Base-by-base conservation (phyloP, 1,139 yeast species). In the Saccharomyces uvarum region DNA sequence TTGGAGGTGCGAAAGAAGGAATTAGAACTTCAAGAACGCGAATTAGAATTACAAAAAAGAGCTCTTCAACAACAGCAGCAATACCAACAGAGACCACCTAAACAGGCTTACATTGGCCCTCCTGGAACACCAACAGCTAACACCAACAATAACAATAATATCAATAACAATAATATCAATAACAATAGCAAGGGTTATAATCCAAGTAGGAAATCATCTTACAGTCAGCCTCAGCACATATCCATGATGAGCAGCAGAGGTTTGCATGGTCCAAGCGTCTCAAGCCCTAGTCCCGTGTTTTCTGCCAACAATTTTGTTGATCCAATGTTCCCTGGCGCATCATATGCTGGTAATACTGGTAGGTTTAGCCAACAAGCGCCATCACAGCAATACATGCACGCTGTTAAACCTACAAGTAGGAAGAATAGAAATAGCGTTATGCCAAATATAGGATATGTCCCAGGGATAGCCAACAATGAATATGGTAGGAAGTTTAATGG, bases 1-100 rank as follows among this genome's bases (percentile, higher is more conserved):
- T 51, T 71, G 44, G 80, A 76, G 57, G 66, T 77, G 50, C 70
- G 71, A 58, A 72, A 70, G 55, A 73, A 77, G 57, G 82, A 78
- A 61, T 68, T 73, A 55, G 73, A 74, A 21, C 64, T 78, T 56
- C 61, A 69, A 53, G 72, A 71, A 54, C 70, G 74, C 51, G 79
- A 77, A 63, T 47, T 66, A 28, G 71, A 69, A 47, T 59, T 72
- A 42, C 70, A 67, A 54, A 69, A 63, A 56, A 67, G 64, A 54
- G 59, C 62, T 24, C 56, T 50, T n/a, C 63, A 56, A 47, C 64
- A 63, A 38, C 63, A 53, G 48, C 63, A 54, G 51, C 62, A 55
- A 47, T 28, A 29, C 5, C 44, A 38, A 9, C 44, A 38, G 13
- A 27, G 27, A 16, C 21, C 13, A 16, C 49, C 31, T 14, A 41